These are phyloP conservation scores for Cenococcum geophilum DNA, from an alignment of 495 filamentous ascomycete species.

Conservation along the genomic window DNA sequence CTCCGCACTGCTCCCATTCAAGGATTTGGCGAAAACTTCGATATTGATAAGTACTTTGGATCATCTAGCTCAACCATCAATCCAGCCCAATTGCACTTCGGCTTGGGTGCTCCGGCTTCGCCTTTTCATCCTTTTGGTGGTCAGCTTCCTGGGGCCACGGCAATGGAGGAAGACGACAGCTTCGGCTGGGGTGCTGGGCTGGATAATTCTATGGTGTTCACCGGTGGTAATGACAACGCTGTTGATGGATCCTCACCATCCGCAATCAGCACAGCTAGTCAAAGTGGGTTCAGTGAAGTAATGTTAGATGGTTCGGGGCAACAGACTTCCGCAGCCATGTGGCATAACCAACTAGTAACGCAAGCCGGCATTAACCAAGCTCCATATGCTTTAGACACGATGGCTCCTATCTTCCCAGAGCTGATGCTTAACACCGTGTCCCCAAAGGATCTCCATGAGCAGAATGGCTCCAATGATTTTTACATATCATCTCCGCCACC, in stretches of 20 bases:
- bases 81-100: constrained; percentile 86
- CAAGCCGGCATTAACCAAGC: constrained; percentile 53
- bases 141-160: constrained; percentile 45
- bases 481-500: constrained; percentile 34
- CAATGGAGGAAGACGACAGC: constrained; percentile 64
- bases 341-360: constrained; percentile 63
- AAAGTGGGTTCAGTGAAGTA: constrained; percentile 84
- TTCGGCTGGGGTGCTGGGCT: constrained; percentile 86
- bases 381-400: constrained; percentile 54
- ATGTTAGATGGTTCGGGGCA: constrained; percentile 75
- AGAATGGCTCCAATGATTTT: constrained; percentile 27
- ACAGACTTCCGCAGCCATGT: constrained; percentile 48
- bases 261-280: constrained; percentile 85
- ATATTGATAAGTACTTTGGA: constrained; percentile 69
- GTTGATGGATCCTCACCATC: constrained; percentile 93
- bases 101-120: constrained; percentile 65
- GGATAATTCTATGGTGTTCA: constrained; percentile 68
- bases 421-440: constrained; percentile 30
- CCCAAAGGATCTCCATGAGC: constrained; percentile 30
- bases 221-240: constrained; percentile 63
- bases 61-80: constrained; percentile 67
- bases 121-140: constrained; percentile 63
- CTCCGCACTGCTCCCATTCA: constrained; percentile 72
- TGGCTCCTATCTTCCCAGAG: constrained; percentile 37
- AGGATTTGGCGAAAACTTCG: constrained; percentile 62